Percentiles rank a stretch among this genome's conserved stretches.
phyloP scores from a whole-genome alignment of 345 rosid genomes.

The Hibiscus mutabilis region DNA sequence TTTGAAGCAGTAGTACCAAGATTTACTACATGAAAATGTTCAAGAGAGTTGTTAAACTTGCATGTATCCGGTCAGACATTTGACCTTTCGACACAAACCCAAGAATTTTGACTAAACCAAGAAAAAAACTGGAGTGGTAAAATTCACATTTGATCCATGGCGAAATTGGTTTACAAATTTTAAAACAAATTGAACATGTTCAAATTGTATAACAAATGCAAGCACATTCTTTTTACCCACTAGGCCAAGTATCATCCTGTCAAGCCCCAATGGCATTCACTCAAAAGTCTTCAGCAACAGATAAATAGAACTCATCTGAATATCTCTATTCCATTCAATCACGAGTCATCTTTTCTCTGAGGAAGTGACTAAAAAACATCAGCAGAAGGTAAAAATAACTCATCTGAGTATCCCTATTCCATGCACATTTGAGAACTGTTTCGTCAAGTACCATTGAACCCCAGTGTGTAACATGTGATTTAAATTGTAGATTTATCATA shows the following conservation, averaged over 20 bases:
- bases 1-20: neutral
- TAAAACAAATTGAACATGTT: neutral
- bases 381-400: neutral
- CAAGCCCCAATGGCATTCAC: neutral
- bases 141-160: neutral
- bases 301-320: neutral
- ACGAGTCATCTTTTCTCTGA: too few relatives aligned
- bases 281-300: neutral
- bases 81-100: neutral
- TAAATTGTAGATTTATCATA: neutral
- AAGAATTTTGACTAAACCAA: neutral
- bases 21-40: neutral
- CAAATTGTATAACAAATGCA: neutral
- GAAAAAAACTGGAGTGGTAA: neutral
- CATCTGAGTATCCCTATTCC: neutral
- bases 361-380: too few relatives aligned
- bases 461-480: neutral
- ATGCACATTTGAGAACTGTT: neutral
- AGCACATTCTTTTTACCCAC: neutral
- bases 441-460: neutral
- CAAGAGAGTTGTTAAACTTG: neutral
- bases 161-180: too few relatives aligned
- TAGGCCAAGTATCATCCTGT: neutral
- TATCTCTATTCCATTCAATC: too few relatives aligned
- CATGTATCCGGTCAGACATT: neutral